Base-by-base conservation (phyloP, 805 yeast genomes). In the Maudiozyma bulderi region DNA sequence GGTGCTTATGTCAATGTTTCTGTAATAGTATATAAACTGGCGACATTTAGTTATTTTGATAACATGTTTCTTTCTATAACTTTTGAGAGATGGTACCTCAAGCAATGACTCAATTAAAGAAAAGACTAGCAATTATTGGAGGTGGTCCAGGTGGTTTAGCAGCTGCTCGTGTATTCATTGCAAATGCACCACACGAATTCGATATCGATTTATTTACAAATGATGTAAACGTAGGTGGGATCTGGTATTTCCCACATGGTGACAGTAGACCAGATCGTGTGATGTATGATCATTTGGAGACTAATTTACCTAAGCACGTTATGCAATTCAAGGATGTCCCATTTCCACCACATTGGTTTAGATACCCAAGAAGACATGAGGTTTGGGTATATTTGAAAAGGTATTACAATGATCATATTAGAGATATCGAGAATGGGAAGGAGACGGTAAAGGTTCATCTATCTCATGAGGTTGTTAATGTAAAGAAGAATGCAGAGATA, bases 71-170 rank as follows among this genome's bases (percentile, higher is more conserved):
- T 20, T 20, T 20, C 26, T 20, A n/a, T 4, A 20, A 20, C 3
- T 20, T 20, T 20, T 4, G 26, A 20, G 26, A 20, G 3, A 20
- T 20, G 26, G 2, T 3, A 2, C 26, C 26, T 4, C 26, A 20
- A 20, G 26, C 42, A 31, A 42, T 39, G 41, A 39, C 41, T 39
- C n/a, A 34, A 10, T 11, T 11, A n/a, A 39, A 39, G 41, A 20
- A 63, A 65, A 65, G 33, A 35, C 70, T 85, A 3, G 88, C 87
- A 0, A 76, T 86, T 8, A 73, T 86, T 28, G 95, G 95, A 2
- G 89, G 79, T 2, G 95, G 95, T 0, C 90, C 93, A 0, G 73
- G 78, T 42, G 95, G 91, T 0, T 66, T 82, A 20, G 86, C 82
- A 0, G 68, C 77, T 3, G 80, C 86, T 0, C 78, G 81, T 50